Conservation (phyloP, 768 basidiomycete species). For the Crepidotus variabilis region DNA sequence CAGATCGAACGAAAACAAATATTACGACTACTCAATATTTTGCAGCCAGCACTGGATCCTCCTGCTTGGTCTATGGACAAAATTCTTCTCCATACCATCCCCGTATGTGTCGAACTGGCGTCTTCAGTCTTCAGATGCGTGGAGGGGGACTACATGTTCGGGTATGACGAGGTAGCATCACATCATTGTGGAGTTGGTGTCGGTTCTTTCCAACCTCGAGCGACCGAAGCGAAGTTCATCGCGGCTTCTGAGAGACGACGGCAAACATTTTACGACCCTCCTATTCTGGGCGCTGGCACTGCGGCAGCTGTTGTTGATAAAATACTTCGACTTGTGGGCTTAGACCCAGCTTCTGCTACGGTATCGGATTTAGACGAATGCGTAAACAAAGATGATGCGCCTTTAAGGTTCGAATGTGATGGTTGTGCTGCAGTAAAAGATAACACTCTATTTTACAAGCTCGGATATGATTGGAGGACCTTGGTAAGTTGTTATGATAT, state of each 20-base stretch:
- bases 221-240: too few relatives aligned
- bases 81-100: background rate
- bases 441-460: background rate
- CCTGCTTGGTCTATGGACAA: too few relatives aligned
- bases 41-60: too few relatives aligned
- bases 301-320: background rate
- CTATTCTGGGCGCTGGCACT: too few relatives aligned
- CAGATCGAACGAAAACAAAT: too few relatives aligned
- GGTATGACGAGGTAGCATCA: slow-evolving; percentile 1
- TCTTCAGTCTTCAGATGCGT: slow-evolving; percentile 2
- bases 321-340: slow-evolving; percentile 6
- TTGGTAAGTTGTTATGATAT: too few relatives aligned
- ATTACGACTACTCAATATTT: too few relatives aligned
- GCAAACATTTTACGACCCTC: too few relatives aligned
- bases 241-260: too few relatives aligned
- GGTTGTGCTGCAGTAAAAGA: background rate
- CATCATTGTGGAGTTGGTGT: slow-evolving; percentile 4
- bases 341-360: slow-evolving; percentile 3
- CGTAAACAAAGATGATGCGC: too few relatives aligned
- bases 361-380: slow-evolving; percentile 8
- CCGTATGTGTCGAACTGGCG: slow-evolving; percentile 7
- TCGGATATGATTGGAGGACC: slow-evolving; percentile 1
- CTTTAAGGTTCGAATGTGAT: slow-evolving; percentile 8
- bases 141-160: slow-evolving; percentile 1
- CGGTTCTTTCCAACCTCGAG: too few relatives aligned